These are phyloP conservation scores for Haplosporangium sp. DNA, from an alignment of 371 early-diverging fungal genomes.

Conservation along the genomic window DNA sequence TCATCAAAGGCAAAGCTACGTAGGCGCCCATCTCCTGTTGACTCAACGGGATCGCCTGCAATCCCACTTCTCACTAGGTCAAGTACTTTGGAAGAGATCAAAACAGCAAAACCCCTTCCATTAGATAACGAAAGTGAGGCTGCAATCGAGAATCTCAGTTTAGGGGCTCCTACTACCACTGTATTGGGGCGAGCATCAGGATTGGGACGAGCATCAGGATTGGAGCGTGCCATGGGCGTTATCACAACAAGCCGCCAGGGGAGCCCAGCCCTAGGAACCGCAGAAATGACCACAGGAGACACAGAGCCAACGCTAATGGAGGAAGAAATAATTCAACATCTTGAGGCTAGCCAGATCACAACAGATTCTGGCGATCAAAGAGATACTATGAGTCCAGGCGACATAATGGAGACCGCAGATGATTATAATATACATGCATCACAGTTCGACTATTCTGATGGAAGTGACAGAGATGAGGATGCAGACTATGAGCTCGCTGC, in stretches of 20 bases:
- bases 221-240: constrained; percentile 49
- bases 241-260: constrained; percentile 44
- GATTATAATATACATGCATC: neutral
- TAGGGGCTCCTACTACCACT: constrained; percentile 10
- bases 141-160: constrained; percentile 34
- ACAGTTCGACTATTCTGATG: constrained; percentile 10
- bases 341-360: neutral
- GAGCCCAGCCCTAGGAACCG: constrained; percentile 20
- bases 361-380: neutral
- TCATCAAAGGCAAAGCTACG: neutral
- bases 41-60: neutral
- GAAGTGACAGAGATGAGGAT: constrained; percentile 56
- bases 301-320: constrained; percentile 21
- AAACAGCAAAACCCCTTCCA: neutral
- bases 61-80: constrained; percentile 23
- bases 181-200: neutral
- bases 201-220: constrained; percentile 2
- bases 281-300: constrained; percentile 17
- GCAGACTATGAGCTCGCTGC: constrained; percentile 49
- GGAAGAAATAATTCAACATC: constrained; percentile 2
- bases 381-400: constrained; percentile 10
- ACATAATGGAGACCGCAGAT: constrained; percentile 8
- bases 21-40: constrained; percentile 1
- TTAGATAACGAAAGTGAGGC: constrained; percentile 21
- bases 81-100: constrained; percentile 39